These are phyloP conservation scores for Malus orientalis DNA, from an alignment of 306 rosid genomes.

Conservation along the genomic window DNA sequence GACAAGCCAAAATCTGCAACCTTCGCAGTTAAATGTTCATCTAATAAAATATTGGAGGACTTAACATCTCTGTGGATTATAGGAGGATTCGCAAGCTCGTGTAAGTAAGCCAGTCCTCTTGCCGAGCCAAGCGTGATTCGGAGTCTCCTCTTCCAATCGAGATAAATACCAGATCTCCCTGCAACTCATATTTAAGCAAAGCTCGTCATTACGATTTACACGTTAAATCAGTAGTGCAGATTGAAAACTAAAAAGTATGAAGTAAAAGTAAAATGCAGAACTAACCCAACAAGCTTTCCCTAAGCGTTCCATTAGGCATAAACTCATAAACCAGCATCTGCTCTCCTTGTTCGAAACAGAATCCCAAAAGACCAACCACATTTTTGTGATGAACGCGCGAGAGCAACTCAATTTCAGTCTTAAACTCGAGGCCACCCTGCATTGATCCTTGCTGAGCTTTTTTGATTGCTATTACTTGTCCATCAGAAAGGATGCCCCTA, in stretches of 20 bases:
- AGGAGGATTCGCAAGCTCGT: conserved; percentile 95
- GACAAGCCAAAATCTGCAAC: conserved; percentile 98
- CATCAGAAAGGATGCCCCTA: conserved; percentile 66
- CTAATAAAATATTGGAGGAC: conserved; percentile 71
- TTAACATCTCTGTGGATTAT: conserved; percentile 93
- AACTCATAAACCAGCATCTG: conserved; percentile 87
- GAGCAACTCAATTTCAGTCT: conserved; percentile 90
- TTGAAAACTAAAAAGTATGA: not conserved
- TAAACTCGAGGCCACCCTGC: conserved; percentile 94
- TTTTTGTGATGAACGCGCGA: conserved; percentile 99
- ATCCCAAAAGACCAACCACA: conserved; percentile 87
- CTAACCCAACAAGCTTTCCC: conserved; percentile 71
- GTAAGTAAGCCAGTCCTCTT: conserved; percentile 90
- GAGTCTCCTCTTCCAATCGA: conserved; percentile 96
- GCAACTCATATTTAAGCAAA: conserved; percentile 16
- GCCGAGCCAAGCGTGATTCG: conserved; percentile 90
- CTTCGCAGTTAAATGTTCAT: conserved; percentile 73
- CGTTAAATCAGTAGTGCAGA: not conserved
- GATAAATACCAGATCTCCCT: conserved; percentile 71
- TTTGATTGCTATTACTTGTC: conserved; percentile 74
- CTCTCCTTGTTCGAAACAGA: conserved; percentile 93
- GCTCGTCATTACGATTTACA: not conserved
- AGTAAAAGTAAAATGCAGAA: not conserved
- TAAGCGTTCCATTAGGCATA: conserved; percentile 77
- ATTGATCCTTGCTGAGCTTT: conserved; percentile 95